These are phyloP conservation scores for Dendrothele bispora DNA, from an alignment of 768 basidiomycete species.

Conservation along the genomic window DNA sequence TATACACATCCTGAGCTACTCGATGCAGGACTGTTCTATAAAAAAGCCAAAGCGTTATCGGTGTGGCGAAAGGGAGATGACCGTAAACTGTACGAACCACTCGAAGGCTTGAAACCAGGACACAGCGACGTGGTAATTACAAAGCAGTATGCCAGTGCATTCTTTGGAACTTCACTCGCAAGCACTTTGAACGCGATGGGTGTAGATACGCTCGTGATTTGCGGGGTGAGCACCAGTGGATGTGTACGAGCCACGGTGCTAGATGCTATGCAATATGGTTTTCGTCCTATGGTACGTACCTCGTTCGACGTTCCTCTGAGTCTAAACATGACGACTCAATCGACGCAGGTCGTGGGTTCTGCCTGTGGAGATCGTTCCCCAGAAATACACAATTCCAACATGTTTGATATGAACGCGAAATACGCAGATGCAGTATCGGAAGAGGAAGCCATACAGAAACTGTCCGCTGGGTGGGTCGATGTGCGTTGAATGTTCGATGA, in stretches of 20 bases:
- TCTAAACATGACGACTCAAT: not conserved
- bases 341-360: conserved; percentile 8
- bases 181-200: conserved; percentile 3
- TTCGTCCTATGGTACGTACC: conserved; percentile 9
- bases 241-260: conserved; percentile 10
- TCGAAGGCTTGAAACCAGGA: not conserved
- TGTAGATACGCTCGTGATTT: conserved; percentile 11
- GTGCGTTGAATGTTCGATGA: not conserved
- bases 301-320: too few relatives aligned
- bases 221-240: conserved; percentile 13
- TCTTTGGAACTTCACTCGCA: conserved; percentile 9
- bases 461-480: conserved; percentile 9
- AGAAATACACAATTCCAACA: conserved; percentile 11
- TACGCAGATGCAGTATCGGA: conserved; percentile 8
- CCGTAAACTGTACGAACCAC: not conserved
- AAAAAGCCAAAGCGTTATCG: conserved; percentile 1
- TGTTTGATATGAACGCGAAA: conserved; percentile 13
- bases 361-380: conserved; percentile 12
- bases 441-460: conserved; percentile 7
- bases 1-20: conserved; percentile 1
- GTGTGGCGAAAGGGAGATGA: conserved; percentile 2
- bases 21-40: conserved; percentile 1
- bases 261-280: conserved; percentile 14
- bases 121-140: conserved; percentile 1
- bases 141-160: conserved; percentile 13